phyloP scores from a whole-genome alignment of 257 asterid genomes.

The Scutellaria minor region DNA sequence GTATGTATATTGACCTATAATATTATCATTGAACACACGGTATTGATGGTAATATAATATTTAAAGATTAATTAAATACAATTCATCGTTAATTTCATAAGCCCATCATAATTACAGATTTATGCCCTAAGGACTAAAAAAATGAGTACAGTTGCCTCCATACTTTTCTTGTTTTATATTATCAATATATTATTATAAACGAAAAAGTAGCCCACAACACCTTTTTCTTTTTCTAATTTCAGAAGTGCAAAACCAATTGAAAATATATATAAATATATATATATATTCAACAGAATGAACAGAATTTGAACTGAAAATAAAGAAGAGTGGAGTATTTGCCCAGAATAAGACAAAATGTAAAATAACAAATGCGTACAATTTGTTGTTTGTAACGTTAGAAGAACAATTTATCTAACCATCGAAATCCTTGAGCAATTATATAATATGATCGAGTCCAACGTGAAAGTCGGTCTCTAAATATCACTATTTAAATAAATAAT shows the following conservation, averaged over 20 bases:
- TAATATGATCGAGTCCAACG: too few species aligned
- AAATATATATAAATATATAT: too few species aligned
- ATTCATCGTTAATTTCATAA: too few species aligned
- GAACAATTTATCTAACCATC: too few species aligned
- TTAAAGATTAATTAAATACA: too few species aligned
- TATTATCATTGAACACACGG: too few species aligned
- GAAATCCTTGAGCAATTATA: too few species aligned
- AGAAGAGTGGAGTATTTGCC: background rate
- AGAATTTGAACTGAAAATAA: background rate
- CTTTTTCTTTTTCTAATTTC: background rate
- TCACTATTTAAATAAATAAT: background rate
- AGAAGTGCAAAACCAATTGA: too few species aligned
- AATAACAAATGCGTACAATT: background rate
- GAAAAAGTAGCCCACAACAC: background rate
- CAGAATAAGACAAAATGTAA: background rate
- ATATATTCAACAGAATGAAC: background rate
- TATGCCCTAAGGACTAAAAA: background rate
- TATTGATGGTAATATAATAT: too few species aligned
- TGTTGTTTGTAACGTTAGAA: background rate
- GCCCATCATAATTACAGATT: background rate
- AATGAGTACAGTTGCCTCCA: background rate
- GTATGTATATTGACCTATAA: too few species aligned
- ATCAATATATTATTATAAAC: background rate
- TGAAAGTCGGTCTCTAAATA: background rate
- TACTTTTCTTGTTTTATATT: background rate